Percentiles rank a stretch among this genome's conserved stretches.
Evolutionary conservation across 2,329 filamentous ascomycete genomes (phyloP).

Genomic region (Dothideomycetidae sp.): DNA sequence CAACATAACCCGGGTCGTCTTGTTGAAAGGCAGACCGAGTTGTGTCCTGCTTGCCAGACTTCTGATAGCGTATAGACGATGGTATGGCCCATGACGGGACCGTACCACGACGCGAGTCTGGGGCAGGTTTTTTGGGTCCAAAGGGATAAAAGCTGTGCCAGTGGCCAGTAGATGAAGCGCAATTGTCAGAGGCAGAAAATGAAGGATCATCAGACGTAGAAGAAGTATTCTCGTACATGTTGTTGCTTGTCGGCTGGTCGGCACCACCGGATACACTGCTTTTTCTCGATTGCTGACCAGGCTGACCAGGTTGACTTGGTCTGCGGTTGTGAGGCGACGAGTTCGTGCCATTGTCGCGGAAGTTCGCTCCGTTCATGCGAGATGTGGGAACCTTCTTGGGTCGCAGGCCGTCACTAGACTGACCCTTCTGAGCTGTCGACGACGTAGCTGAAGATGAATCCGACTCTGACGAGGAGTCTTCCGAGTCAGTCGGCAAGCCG

Average conservation of each 20-base stretch:
- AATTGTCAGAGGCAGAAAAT: slow-evolving; percentile 6
- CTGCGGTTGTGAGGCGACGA: slow-evolving; percentile 1
- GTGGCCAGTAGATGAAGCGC: not conserved
- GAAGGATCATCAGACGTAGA: slow-evolving; percentile 4
- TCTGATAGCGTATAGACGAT: slow-evolving; percentile 4
- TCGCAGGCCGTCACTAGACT: slow-evolving; percentile 11
- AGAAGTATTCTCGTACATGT: slow-evolving; percentile 9
- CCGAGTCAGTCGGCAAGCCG: slow-evolving; percentile 15
- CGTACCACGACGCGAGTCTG: slow-evolving; percentile 9
- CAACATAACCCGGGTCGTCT: not conserved
- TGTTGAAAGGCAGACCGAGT: slow-evolving; percentile 1
- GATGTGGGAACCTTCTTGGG: slow-evolving; percentile 21
- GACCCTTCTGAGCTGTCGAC: slow-evolving; percentile 9
- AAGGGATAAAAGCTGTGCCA: slow-evolving; percentile 6
- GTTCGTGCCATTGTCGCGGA: not conserved
- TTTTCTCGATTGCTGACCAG: slow-evolving; percentile 1
- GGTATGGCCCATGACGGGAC: slow-evolving; percentile 20
- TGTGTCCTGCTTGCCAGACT: not conserved
- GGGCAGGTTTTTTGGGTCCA: slow-evolving; percentile 3
- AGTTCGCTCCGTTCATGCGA: slow-evolving; percentile 18
- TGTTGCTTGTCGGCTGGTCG: slow-evolving; percentile 9
- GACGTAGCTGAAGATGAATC: slow-evolving; percentile 9
- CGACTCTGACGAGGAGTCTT: slow-evolving; percentile 8
- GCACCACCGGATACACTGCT: slow-evolving; percentile 8
- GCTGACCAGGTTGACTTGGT: slow-evolving; percentile 1